Conservation (phyloP, 1,139 yeast species). For the Taphrina pruni region DNA sequence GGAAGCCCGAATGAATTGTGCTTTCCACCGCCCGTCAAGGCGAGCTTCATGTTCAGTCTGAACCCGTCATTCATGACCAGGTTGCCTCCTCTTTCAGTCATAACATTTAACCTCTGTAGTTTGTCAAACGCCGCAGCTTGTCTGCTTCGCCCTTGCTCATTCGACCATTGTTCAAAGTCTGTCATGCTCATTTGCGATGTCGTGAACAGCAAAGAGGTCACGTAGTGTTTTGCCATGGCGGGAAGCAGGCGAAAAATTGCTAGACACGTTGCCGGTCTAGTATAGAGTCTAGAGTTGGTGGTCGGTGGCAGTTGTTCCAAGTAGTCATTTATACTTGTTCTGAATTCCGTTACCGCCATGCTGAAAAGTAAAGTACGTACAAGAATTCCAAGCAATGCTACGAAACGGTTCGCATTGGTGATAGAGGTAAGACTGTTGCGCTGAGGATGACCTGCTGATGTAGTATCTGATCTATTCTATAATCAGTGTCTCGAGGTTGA, state of each 20-base stretch:
- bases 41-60: conserved; percentile 74
- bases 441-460: too few relatives aligned
- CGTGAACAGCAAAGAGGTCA: conserved; percentile 84
- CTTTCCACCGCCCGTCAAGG: conserved; percentile 75
- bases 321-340: conserved; percentile 84
- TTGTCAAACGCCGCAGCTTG: conserved; percentile 75
- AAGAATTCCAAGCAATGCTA: neutral
- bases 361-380: neutral
- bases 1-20: conserved; percentile 64
- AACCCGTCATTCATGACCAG: conserved; percentile 75
- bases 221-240: conserved; percentile 82
- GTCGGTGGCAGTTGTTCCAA: conserved; percentile 85
- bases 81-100: conserved; percentile 49
- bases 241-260: conserved; percentile 89
- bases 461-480: too few relatives aligned
- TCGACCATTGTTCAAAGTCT: conserved; percentile 79
- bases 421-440: too few relatives aligned
- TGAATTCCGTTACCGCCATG: conserved; percentile 53
- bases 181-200: conserved; percentile 72
- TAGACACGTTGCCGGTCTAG: conserved; percentile 87
- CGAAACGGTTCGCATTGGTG: too few relatives aligned
- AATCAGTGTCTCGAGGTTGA: too few relatives aligned
- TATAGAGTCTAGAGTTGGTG: conserved; percentile 77
- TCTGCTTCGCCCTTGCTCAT: conserved; percentile 57
- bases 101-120: conserved; percentile 69